These are phyloP conservation scores for Yamagishiella unicocca DNA, from an alignment of 139 green algal genomes.

Conservation along the genomic window DNA sequence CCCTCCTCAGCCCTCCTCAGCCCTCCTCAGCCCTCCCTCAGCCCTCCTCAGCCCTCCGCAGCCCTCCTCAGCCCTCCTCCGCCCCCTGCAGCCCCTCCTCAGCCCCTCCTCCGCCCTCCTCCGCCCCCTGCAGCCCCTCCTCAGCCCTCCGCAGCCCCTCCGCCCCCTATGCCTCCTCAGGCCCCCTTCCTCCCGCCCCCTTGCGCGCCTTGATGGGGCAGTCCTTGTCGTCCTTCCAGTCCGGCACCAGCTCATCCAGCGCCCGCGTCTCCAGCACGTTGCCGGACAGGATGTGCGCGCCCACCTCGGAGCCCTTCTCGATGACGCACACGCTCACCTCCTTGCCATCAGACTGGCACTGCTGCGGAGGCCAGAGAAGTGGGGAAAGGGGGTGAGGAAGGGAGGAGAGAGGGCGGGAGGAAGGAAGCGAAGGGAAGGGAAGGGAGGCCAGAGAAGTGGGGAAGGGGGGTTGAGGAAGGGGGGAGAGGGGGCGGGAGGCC, in stretches of 20 bases:
- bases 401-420: too few species aligned
- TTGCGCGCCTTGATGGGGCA: slow-evolving; percentile 51
- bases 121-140: background rate
- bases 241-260: slow-evolving; percentile 90
- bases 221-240: slow-evolving; percentile 78
- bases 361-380: slow-evolving; percentile 57
- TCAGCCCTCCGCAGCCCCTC: background rate
- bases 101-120: too few species aligned
- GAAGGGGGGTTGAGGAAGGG: background rate
- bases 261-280: slow-evolving; percentile 90
- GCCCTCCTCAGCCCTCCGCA: too few species aligned
- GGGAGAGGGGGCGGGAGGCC: background rate
- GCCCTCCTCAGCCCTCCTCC: too few species aligned
- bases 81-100: too few species aligned
- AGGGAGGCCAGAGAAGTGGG: background rate
- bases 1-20: too few species aligned
- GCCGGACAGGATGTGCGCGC: slow-evolving; percentile 90
- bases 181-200: background rate
- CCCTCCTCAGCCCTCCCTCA: too few species aligned
- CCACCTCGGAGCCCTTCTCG: slow-evolving; percentile 83
- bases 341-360: slow-evolving; percentile 68
- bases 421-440: background rate
- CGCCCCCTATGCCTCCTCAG: background rate
- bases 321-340: slow-evolving; percentile 93
- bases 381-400: too few species aligned